Evolutionary conservation across 169 alveolate species (phyloP).

Genomic region (Eimeria brunetti): DNA sequence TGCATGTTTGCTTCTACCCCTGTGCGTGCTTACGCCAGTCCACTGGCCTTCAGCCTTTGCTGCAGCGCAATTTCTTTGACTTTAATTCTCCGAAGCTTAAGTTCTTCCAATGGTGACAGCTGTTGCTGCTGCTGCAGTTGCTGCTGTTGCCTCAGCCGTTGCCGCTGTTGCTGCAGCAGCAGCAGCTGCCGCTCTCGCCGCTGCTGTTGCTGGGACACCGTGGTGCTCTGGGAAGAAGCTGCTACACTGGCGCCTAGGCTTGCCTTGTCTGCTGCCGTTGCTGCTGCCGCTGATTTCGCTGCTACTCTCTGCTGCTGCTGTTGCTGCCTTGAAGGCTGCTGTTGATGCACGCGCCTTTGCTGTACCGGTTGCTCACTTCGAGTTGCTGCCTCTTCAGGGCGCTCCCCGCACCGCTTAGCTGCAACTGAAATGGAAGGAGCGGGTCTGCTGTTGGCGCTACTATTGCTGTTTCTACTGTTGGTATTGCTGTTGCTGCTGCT

Average conservation of each 20-base stretch:
- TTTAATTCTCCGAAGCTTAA: conserved; percentile 42
- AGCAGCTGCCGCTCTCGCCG: conserved; percentile 40
- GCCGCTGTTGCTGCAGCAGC: conserved; percentile 65
- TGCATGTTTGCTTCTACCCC: neutral
- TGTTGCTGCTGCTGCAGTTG: conserved; percentile 66
- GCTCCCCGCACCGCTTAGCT: neutral
- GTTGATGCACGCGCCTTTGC: neutral
- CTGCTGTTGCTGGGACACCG: conserved; percentile 25
- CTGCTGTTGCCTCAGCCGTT: conserved; percentile 58
- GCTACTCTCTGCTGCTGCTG: conserved; percentile 4
- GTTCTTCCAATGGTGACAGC: conserved; percentile 38
- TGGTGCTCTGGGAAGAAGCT: neutral
- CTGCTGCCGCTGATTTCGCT: neutral
- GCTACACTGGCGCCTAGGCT: neutral
- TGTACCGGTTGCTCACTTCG: neutral
- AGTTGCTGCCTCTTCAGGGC: neutral
- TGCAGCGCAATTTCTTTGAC: conserved; percentile 59
- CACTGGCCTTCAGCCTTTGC: conserved; percentile 39
- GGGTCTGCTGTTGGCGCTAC: neutral
- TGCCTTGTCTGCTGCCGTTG: conserved; percentile 11
- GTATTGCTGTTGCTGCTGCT: neutral
- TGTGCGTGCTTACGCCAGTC: conserved; percentile 18
- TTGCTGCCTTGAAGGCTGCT: neutral
- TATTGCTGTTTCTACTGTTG: neutral
- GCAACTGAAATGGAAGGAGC: neutral